phyloP scores from a whole-genome alignment of 176 grass and related monocot species.

The Rhynchospora breviuscula region DNA sequence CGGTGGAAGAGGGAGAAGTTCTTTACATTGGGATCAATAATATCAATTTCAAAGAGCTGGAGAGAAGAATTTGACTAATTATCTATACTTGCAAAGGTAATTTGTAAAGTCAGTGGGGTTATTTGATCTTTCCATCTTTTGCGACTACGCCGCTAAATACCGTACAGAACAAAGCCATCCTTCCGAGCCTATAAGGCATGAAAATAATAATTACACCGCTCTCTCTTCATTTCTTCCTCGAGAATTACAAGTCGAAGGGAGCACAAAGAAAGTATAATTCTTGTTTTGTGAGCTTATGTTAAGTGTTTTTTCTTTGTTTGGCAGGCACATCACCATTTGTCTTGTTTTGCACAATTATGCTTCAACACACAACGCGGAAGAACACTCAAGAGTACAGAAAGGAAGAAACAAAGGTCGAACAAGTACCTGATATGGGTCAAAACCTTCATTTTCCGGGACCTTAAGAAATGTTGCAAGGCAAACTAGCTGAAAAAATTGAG shows the following conservation, averaged over 20 bases:
- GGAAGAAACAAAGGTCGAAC: not conserved
- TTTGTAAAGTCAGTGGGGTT: not conserved
- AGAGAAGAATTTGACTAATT: not conserved
- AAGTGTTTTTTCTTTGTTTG: not conserved
- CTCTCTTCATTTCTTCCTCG: not conserved
- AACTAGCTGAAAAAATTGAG: slow-evolving; percentile 65
- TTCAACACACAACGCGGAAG: not conserved
- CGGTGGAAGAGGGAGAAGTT: not conserved
- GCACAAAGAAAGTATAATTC: not conserved
- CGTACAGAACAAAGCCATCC: not conserved
- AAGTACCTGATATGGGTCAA: slow-evolving; percentile 89
- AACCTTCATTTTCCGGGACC: slow-evolving; percentile 94
- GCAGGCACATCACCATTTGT: not conserved
- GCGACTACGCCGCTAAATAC: not conserved
- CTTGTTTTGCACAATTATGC: not conserved
- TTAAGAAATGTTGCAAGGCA: slow-evolving; percentile 94
- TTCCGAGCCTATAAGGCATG: not conserved
- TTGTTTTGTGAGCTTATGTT: not conserved
- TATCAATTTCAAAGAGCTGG: not conserved
- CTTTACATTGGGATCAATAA: not conserved
- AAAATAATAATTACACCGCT: not conserved
- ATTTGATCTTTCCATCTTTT: not conserved
- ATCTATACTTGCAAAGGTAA: not conserved
- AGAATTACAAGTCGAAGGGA: not conserved
- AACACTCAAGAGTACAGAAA: not conserved